Conservation (phyloP, 768 basidiomycete species). For the Naematelia aurantialba region DNA sequence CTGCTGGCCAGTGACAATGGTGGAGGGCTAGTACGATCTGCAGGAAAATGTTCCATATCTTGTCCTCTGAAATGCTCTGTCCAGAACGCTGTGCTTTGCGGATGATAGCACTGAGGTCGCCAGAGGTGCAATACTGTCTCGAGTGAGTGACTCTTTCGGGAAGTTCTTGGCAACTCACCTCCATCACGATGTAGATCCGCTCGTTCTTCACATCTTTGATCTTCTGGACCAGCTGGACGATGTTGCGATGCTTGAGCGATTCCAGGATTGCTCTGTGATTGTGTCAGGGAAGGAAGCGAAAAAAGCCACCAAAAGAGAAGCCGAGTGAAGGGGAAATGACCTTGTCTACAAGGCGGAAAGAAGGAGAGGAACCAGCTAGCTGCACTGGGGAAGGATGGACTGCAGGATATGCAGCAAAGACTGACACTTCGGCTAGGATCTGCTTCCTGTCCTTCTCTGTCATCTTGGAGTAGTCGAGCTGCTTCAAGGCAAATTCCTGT, state of each 20-base stretch:
- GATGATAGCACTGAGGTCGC: conserved; percentile 85
- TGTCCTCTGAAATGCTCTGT: conserved; percentile 80
- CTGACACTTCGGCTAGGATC: conserved; percentile 93
- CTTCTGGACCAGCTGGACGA: conserved; percentile 61
- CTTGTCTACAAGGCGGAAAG: too few relatives aligned
- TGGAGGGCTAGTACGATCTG: conserved; percentile 85
- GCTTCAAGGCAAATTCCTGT: conserved; percentile 74
- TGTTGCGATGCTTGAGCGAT: conserved; percentile 89
- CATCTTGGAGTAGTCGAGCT: conserved; percentile 97
- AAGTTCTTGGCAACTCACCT: conserved; percentile 51
- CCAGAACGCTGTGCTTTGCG: conserved; percentile 56
- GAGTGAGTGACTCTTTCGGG: conserved; percentile 3
- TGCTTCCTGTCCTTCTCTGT: conserved; percentile 92
- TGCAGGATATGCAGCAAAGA: not conserved
- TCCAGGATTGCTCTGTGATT: conserved; percentile 82
- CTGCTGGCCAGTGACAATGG: conserved; percentile 82
- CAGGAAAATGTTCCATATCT: conserved; percentile 92
- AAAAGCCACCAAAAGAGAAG: not conserved
- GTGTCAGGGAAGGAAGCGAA: not conserved
- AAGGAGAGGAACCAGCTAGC: too few relatives aligned
- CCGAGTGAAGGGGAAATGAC: not conserved
- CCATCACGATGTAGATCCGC: conserved; percentile 96
- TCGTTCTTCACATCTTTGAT: conserved; percentile 85
- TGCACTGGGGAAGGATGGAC: not conserved
- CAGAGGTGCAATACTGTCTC: conserved; percentile 81